phyloP scores from a whole-genome alignment of 2,329 filamentous ascomycete species.

The Hypoxylon sp. region DNA sequence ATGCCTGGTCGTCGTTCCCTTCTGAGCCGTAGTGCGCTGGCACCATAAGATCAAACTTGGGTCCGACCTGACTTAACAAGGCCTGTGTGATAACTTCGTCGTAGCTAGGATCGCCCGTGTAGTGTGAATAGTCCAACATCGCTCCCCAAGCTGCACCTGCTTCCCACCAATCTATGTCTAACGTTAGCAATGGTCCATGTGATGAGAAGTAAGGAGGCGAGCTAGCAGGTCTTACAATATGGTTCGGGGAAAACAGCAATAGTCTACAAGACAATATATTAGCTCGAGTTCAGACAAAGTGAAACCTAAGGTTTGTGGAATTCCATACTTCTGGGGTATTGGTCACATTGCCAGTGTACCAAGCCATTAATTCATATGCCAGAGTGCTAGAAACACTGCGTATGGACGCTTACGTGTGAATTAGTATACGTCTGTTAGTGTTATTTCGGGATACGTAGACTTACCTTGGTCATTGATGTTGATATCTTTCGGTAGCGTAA shows the following conservation, averaged over 20 bases:
- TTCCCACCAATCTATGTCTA: slow-evolving; percentile 71
- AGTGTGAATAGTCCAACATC: slow-evolving; percentile 78
- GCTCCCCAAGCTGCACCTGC: slow-evolving; percentile 74
- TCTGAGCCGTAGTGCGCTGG: slow-evolving; percentile 68
- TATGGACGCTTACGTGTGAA: slow-evolving; percentile 66
- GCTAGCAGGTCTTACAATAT: slow-evolving; percentile 60
- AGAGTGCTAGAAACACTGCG: slow-evolving; percentile 71
- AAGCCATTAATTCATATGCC: slow-evolving; percentile 72
- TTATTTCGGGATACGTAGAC: background rate
- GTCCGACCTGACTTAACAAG: slow-evolving; percentile 69
- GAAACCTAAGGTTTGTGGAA: background rate
- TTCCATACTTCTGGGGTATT: slow-evolving; percentile 60
- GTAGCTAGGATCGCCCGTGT: slow-evolving; percentile 73
- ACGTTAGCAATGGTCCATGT: slow-evolving; percentile 46
- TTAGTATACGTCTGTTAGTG: slow-evolving; percentile 32
- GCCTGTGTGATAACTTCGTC: slow-evolving; percentile 71
- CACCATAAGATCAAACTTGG: slow-evolving; percentile 71
- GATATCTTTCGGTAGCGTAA: slow-evolving; percentile 56
- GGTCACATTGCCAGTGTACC: slow-evolving; percentile 74
- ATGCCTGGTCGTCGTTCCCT: slow-evolving; percentile 81
- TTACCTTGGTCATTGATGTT: slow-evolving; percentile 53
- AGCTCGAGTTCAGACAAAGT: slow-evolving; percentile 9
- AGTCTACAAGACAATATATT: slow-evolving; percentile 54
- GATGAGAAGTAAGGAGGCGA: slow-evolving; percentile 55
- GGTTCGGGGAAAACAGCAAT: slow-evolving; percentile 74